These are phyloP conservation scores for Blastobotrys terrestris DNA, from an alignment of 805 yeast genomes.

Conservation along the genomic window DNA sequence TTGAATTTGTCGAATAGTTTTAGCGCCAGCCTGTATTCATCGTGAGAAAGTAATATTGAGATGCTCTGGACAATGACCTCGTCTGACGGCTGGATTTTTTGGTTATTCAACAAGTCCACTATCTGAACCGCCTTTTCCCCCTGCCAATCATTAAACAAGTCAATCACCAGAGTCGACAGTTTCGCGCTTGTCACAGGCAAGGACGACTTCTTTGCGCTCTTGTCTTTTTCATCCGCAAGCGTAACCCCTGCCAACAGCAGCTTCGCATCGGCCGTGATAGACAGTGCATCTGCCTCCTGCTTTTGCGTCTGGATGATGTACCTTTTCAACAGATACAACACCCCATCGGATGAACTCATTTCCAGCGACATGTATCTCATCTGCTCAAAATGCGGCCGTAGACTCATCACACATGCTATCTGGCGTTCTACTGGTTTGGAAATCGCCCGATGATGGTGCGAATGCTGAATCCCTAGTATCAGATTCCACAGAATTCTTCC, in stretches of 20 bases:
- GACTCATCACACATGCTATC: slow-evolving; percentile 12
- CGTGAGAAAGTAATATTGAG: slow-evolving; percentile 7
- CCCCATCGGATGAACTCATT: slow-evolving; percentile 15
- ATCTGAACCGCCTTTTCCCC: slow-evolving; percentile 4
- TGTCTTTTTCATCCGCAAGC: slow-evolving; percentile 22
- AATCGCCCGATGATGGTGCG: not conserved
- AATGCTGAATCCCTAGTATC: slow-evolving; percentile 15
- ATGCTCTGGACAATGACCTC: slow-evolving; percentile 6
- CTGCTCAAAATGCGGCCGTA: slow-evolving; percentile 29
- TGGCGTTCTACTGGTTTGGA: slow-evolving; percentile 9
- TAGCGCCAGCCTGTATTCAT: slow-evolving; percentile 11
- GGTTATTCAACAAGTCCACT: slow-evolving; percentile 11
- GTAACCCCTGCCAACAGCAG: slow-evolving; percentile 25
- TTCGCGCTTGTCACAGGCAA: not conserved
- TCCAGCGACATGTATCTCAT: slow-evolving; percentile 27
- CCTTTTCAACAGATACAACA: slow-evolving; percentile 14
- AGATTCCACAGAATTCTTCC: slow-evolving; percentile 25
- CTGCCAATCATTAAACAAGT: slow-evolving; percentile 19
- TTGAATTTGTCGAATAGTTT: slow-evolving; percentile 10
- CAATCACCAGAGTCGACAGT: not conserved
- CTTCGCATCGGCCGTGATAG: slow-evolving; percentile 23
- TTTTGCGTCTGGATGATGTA: slow-evolving; percentile 10
- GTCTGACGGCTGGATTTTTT: slow-evolving; percentile 19
- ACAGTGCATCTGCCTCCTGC: slow-evolving; percentile 7
- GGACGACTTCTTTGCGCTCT: not conserved